Percentiles rank a stretch among this genome's conserved stretches.
Conservation (phyloP, 805 yeast genomes). For the Sugiyamaella floridensis region DNA sequence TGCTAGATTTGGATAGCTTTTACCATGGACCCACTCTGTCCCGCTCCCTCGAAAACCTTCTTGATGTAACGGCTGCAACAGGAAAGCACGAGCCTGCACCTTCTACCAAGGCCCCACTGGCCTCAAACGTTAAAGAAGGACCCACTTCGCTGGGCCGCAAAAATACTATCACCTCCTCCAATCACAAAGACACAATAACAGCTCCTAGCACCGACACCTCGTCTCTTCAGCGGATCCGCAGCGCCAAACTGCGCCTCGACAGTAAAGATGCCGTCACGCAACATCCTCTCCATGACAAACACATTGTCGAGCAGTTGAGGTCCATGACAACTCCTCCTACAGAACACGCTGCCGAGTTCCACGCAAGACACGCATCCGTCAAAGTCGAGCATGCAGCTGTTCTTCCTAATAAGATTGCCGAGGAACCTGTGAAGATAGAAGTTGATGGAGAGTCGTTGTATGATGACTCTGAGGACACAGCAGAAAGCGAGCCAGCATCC, state of each 20-base stretch:
- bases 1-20: not conserved
- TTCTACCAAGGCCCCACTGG: not conserved
- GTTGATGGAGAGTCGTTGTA: slow-evolving; percentile 15
- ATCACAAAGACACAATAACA: slow-evolving; percentile 8
- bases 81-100: not conserved
- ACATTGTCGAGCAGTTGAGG: slow-evolving; percentile 11
- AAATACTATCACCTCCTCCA: slow-evolving; percentile 18
- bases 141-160: slow-evolving; percentile 12
- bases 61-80: not conserved
- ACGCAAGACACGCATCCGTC: not conserved
- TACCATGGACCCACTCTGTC: not conserved
- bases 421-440: not conserved
- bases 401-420: not conserved
- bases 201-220: slow-evolving; percentile 9
- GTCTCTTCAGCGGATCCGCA: slow-evolving; percentile 2
- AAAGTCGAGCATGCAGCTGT: not conserved
- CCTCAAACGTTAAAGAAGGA: not conserved
- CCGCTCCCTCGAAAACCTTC: not conserved
- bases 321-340: not conserved
- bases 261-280: not conserved
- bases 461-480: slow-evolving; percentile 9
- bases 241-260: slow-evolving; percentile 4
- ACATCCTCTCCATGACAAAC: not conserved
- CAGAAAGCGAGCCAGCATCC: slow-evolving; percentile 6
- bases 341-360: not conserved